A percentile compares a stretch with the other conserved stretches of the same genome.
phyloP scores from a whole-genome alignment of 1,284 basidiomycete species.

The Rhodofomes roseus region DNA sequence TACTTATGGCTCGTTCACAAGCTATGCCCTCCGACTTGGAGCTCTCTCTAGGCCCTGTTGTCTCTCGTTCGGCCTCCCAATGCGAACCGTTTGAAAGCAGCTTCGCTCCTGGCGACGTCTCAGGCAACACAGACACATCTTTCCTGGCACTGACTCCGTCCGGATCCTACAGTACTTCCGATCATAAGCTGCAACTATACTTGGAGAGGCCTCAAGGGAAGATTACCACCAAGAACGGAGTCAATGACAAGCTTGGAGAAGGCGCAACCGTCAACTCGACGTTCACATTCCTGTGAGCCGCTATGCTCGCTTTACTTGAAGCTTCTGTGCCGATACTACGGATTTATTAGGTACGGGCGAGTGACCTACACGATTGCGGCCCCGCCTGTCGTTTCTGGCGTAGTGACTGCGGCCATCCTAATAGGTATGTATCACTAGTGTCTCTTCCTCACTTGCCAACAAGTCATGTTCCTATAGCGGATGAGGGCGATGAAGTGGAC shows the following conservation, averaged over 20 bases:
- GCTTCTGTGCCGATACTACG: neutral
- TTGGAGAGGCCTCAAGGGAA: slow-evolving; percentile 31
- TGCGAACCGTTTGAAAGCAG: slow-evolving; percentile 20
- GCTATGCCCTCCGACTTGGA: neutral
- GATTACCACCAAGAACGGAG: slow-evolving; percentile 29
- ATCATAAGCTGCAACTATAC: slow-evolving; percentile 32
- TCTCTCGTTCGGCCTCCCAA: slow-evolving; percentile 6
- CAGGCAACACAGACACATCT: slow-evolving; percentile 10
- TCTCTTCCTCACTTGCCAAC: neutral
- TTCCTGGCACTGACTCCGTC: slow-evolving; percentile 33
- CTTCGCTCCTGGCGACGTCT: slow-evolving; percentile 11
- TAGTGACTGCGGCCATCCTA: slow-evolving; percentile 38
- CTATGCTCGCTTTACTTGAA: neutral
- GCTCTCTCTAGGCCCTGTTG: neutral
- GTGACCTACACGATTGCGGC: slow-evolving; percentile 34
- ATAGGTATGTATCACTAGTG: slow-evolving; percentile 25
- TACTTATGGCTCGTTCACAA: too few relatives aligned
- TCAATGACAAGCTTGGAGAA: slow-evolving; percentile 34
- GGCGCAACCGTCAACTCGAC: slow-evolving; percentile 45
- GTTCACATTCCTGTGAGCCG: slow-evolving; percentile 31
- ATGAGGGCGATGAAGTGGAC: slow-evolving; percentile 41
- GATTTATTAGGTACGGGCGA: slow-evolving; percentile 32
- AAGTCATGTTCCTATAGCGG: slow-evolving; percentile 19
- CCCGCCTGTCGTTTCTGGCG: slow-evolving; percentile 32
- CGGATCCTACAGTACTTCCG: slow-evolving; percentile 27